Conservation (phyloP, 208 protist genomes). For the Tetramitus jugosus region DNA sequence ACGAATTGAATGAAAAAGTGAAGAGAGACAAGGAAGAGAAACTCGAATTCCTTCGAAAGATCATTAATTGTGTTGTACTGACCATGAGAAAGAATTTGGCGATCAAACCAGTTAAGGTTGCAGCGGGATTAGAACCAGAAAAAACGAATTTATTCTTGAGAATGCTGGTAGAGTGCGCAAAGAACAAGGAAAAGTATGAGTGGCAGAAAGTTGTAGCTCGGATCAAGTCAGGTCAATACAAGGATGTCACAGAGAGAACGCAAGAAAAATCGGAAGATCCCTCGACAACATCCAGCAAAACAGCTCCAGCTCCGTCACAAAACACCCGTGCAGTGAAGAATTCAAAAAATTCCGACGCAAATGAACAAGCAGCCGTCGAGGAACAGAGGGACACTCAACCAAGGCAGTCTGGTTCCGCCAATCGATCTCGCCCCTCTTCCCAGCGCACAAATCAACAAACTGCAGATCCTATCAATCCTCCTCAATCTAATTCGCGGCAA, state of each 20-base stretch:
- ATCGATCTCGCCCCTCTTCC: too few relatives aligned
- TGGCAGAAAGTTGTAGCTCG: background rate
- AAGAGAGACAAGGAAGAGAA: slow-evolving; percentile 14
- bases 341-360: too few relatives aligned
- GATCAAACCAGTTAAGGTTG: slow-evolving; percentile 23
- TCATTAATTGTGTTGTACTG: background rate
- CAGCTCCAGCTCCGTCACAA: background rate
- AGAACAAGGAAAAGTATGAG: slow-evolving; percentile 15
- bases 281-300: background rate
- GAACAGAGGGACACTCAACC: too few relatives aligned
- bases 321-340: background rate
- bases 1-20: background rate
- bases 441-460: too few relatives aligned
- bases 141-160: background rate
- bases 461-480: too few relatives aligned
- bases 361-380: too few relatives aligned
- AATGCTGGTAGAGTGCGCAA: background rate
- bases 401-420: too few relatives aligned
- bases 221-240: slow-evolving; percentile 12
- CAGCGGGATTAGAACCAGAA: slow-evolving; percentile 3
- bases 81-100: slow-evolving; percentile 11
- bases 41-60: slow-evolving; percentile 1
- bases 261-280: slow-evolving; percentile 25
- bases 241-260: background rate
- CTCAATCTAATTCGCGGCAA: background rate